Conservation (phyloP, 78 protist genomes). For the Diacronema lutheri region DNA sequence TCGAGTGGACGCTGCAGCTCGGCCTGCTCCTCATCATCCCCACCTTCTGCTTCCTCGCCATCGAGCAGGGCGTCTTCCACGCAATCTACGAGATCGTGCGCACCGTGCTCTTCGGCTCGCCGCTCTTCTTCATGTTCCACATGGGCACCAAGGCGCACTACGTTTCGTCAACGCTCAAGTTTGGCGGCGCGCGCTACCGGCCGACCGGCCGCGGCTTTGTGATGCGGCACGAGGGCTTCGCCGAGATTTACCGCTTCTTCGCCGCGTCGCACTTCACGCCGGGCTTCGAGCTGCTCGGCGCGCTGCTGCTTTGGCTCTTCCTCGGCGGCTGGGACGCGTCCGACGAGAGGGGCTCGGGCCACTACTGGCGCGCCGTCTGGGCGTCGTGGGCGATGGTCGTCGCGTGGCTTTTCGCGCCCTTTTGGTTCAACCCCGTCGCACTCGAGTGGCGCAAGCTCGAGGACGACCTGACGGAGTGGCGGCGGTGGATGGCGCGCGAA, state of each 20-base stretch:
- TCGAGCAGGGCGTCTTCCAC: slow-evolving; percentile 8
- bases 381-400: slow-evolving; percentile 1
- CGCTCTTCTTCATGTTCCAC: slow-evolving; percentile 41
- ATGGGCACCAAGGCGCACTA: slow-evolving; percentile 39
- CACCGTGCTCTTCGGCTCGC: slow-evolving; percentile 5
- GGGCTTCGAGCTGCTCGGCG: slow-evolving; percentile 19
- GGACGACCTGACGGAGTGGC: not conserved
- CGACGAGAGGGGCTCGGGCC: not conserved
- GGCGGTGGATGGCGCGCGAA: slow-evolving; percentile 1
- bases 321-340: not conserved
- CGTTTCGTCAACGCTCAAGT: not conserved
- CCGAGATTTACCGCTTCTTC: slow-evolving; percentile 26
- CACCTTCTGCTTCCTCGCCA: slow-evolving; percentile 14
- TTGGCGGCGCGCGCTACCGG: slow-evolving; percentile 28
- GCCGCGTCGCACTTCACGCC: slow-evolving; percentile 20
- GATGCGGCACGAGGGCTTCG: slow-evolving; percentile 28
- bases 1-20: slow-evolving; percentile 4
- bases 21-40: slow-evolving; percentile 22
- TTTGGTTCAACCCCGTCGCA: slow-evolving; percentile 38
- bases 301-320: not conserved
- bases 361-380: slow-evolving; percentile 12
- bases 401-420: slow-evolving; percentile 29
- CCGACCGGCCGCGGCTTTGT: slow-evolving; percentile 48
- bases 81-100: not conserved
- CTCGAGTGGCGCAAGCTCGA: not conserved